phyloP scores from a whole-genome alignment of 2,329 filamentous ascomycete genomes.

The Helotiales sp. region DNA sequence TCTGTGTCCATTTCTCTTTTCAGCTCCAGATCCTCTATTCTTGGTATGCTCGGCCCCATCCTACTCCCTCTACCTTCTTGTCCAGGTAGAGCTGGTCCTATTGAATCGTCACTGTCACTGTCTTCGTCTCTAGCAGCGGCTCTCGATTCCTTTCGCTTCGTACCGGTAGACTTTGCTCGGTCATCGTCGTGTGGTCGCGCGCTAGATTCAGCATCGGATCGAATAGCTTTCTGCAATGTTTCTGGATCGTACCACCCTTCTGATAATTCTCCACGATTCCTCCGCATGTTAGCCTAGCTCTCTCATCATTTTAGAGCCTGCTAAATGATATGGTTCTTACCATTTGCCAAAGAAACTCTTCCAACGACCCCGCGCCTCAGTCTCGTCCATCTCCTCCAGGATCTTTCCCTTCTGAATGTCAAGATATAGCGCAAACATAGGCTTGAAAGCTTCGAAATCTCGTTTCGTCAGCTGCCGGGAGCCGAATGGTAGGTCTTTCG shows the following conservation, averaged over 20 bases:
- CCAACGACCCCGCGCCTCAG: constrained; percentile 82
- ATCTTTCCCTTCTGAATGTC: constrained; percentile 81
- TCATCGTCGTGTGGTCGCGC: constrained; percentile 13
- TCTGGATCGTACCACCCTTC: constrained; percentile 92
- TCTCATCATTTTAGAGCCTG: background rate
- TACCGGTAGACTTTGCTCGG: constrained; percentile 8
- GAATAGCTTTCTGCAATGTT: constrained; percentile 41
- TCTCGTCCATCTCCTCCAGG: constrained; percentile 67
- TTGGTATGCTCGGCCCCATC: constrained; percentile 65
- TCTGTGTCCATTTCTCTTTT: constrained; percentile 48
- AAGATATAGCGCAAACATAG: constrained; percentile 81
- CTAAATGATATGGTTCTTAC: constrained; percentile 46
- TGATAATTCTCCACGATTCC: constrained; percentile 82
- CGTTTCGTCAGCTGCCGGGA: constrained; percentile 66
- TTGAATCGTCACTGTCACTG: constrained; percentile 36
- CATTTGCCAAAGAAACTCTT: constrained; percentile 91
- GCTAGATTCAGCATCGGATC: constrained; percentile 14
- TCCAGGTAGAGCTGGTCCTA: constrained; percentile 49
- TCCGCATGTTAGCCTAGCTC: constrained; percentile 49
- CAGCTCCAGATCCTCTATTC: constrained; percentile 70
- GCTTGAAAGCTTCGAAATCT: constrained; percentile 65
- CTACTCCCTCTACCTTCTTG: constrained; percentile 27
- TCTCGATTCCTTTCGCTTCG: background rate
- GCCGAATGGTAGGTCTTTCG: constrained; percentile 58
- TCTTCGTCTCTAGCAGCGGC: constrained; percentile 14